Conservation (phyloP, 768 basidiomycete genomes). For the Rubroboletus satanas region DNA sequence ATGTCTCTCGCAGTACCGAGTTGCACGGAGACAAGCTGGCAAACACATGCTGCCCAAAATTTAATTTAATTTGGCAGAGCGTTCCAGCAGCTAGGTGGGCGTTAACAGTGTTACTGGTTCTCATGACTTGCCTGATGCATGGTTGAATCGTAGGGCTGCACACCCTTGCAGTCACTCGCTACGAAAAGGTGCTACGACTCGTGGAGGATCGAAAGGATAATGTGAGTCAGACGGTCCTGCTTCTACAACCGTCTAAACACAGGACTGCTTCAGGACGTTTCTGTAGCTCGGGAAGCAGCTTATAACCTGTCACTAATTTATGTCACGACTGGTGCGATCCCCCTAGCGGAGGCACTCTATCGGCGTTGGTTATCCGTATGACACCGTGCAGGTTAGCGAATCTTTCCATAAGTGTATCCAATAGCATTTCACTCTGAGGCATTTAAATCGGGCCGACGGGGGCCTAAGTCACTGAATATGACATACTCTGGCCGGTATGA, state of each 20-base stretch:
- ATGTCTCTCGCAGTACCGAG: slow-evolving; percentile 77
- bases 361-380: slow-evolving; percentile 79
- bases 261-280: not conserved
- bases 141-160: slow-evolving; percentile 75
- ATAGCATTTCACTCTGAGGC: not conserved
- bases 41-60: slow-evolving; percentile 59
- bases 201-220: slow-evolving; percentile 43
- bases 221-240: not conserved
- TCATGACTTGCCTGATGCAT: not conserved
- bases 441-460: not conserved
- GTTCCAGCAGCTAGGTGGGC: slow-evolving; percentile 1
- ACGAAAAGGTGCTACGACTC: slow-evolving; percentile 67
- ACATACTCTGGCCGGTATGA: not conserved
- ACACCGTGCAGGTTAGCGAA: slow-evolving; percentile 8
- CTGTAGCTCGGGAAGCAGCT: slow-evolving; percentile 12
- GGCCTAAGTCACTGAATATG: not conserved
- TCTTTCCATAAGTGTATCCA: too few relatives aligned
- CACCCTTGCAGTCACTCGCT: slow-evolving; percentile 80
- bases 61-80: slow-evolving; percentile 87
- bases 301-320: slow-evolving; percentile 77
- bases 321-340: slow-evolving; percentile 69
- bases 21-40: slow-evolving; percentile 43
- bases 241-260: not conserved
- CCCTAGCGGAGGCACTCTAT: slow-evolving; percentile 66
- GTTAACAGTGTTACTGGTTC: not conserved